phyloP scores from a whole-genome alignment of 2,329 filamentous ascomycete species.

The Cladosporium phlei region DNA sequence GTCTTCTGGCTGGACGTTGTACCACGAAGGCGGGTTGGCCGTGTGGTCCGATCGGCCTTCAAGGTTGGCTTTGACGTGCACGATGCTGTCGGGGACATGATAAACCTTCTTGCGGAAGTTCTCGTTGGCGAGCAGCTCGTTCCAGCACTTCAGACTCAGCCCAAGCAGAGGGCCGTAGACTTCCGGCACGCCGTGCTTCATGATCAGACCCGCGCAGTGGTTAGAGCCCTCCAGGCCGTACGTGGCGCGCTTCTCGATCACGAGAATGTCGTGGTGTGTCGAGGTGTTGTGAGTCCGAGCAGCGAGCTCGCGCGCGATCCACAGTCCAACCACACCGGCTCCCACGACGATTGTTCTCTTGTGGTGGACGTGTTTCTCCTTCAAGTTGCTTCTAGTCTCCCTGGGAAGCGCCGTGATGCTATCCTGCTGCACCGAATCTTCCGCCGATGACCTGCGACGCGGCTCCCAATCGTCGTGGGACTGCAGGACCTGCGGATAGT shows the following conservation, averaged over 20 bases:
- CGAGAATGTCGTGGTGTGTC: slow-evolving; percentile 18
- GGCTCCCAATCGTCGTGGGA: background rate
- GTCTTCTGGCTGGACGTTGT: background rate
- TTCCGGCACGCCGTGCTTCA: slow-evolving; percentile 11
- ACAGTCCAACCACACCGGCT: slow-evolving; percentile 23
- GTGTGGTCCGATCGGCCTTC: background rate
- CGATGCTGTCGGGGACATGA: background rate
- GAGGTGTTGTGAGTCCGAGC: slow-evolving; percentile 3
- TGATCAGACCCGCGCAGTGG: slow-evolving; percentile 20
- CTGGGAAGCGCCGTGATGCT: background rate
- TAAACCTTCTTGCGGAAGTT: background rate
- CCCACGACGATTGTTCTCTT: slow-evolving; percentile 22
- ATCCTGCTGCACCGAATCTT: background rate
- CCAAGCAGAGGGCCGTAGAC: slow-evolving; percentile 9
- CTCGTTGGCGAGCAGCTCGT: slow-evolving; percentile 6
- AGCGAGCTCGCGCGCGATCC: slow-evolving; percentile 24
- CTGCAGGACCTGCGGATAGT: background rate
- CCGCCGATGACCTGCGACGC: background rate
- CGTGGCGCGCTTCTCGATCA: slow-evolving; percentile 20
- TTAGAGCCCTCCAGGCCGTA: slow-evolving; percentile 18
- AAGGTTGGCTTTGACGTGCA: background rate
- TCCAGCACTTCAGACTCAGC: slow-evolving; percentile 16
- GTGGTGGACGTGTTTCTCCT: background rate
- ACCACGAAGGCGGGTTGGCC: slow-evolving; percentile 16
- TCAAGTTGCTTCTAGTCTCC: background rate